A percentile compares a stretch with the other conserved stretches of the same genome.
These are phyloP conservation scores for Tetrahymena borealis DNA, from an alignment of 73 alveolate genomes.

Conservation along the genomic window DNA sequence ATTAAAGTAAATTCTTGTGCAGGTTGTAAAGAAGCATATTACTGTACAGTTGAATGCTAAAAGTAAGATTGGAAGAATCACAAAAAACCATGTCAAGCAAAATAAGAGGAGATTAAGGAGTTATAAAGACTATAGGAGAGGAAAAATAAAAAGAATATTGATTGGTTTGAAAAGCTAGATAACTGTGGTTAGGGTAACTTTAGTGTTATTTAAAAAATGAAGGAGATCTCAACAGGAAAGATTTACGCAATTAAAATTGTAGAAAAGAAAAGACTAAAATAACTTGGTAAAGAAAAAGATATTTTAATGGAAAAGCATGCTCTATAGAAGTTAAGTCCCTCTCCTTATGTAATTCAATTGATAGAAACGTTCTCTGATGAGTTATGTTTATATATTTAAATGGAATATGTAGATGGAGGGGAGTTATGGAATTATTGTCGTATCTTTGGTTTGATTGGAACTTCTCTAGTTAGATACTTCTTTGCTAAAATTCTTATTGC, in stretches of 20 bases:
- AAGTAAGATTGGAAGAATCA: conserved; percentile 42
- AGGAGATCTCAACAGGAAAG: conserved; percentile 41
- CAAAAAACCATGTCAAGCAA: conserved; percentile 33
- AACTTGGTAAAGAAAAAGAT: conserved; percentile 48
- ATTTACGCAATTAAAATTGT: conserved; percentile 38
- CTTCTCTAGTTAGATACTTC: background rate
- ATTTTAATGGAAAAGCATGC: conserved; percentile 58
- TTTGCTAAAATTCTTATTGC: background rate
- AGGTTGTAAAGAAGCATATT: conserved; percentile 29
- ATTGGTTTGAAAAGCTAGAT: conserved; percentile 35
- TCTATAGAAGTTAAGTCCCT: conserved; percentile 14
- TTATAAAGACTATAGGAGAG: conserved; percentile 16
- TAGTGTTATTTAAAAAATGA: conserved; percentile 38
- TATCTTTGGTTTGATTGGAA: conserved; percentile 29
- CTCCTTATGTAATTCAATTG: conserved; percentile 20
- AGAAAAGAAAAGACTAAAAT: conserved; percentile 26
- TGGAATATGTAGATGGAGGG: conserved; percentile 40
- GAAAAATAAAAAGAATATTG: conserved; percentile 16
- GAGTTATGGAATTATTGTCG: conserved; percentile 47
- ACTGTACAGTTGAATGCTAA: conserved; percentile 45
- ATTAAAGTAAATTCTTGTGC: conserved; percentile 21
- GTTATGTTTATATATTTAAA: conserved; percentile 32
- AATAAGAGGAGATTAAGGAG: background rate
- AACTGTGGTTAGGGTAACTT: conserved; percentile 46
- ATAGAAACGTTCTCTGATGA: conserved; percentile 47